A percentile compares a stretch with the other conserved stretches of the same genome.
phyloP scores from a whole-genome alignment of 2,329 filamentous ascomycete genomes.

The Xylariaceae sp. region DNA sequence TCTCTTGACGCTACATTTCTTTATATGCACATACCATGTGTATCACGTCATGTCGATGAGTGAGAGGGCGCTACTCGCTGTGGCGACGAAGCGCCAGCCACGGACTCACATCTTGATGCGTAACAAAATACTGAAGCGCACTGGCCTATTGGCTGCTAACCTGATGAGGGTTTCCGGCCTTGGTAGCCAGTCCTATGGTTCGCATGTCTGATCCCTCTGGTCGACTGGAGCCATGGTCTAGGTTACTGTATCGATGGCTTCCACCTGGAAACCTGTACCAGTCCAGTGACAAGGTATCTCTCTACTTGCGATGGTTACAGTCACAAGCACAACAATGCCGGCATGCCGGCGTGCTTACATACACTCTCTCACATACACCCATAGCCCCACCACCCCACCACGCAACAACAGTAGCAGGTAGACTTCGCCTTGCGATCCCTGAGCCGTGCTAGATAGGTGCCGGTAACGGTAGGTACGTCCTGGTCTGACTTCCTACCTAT shows the following conservation, averaged over 20 bases:
- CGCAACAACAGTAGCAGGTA: too few species aligned
- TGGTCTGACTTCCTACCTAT: not conserved
- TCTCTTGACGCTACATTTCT: too few species aligned
- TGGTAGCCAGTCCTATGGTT: slow-evolving; percentile 24
- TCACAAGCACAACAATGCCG: slow-evolving; percentile 18
- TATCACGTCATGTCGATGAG: slow-evolving; percentile 10
- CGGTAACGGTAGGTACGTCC: not conserved
- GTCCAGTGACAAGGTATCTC: slow-evolving; percentile 20
- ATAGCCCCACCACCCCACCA: slow-evolving; percentile 19
- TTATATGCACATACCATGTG: too few species aligned
- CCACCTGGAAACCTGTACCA: slow-evolving; percentile 17
- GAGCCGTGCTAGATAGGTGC: too few species aligned
- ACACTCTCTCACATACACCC: slow-evolving; percentile 2
- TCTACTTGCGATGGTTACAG: slow-evolving; percentile 23
- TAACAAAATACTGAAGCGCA: too few species aligned
- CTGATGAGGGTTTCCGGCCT: slow-evolving; percentile 12
- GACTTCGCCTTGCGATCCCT: too few species aligned
- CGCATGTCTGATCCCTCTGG: slow-evolving; percentile 23
- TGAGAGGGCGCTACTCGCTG: too few species aligned
- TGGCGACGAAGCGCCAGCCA: too few species aligned
- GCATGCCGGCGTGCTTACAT: not conserved
- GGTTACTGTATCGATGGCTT: slow-evolving; percentile 21
- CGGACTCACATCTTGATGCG: too few species aligned
- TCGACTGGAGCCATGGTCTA: not conserved
- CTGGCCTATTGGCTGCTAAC: too few species aligned